These are phyloP conservation scores for Gossypium bickii DNA, from an alignment of 345 rosid species.

Conservation along the genomic window DNA sequence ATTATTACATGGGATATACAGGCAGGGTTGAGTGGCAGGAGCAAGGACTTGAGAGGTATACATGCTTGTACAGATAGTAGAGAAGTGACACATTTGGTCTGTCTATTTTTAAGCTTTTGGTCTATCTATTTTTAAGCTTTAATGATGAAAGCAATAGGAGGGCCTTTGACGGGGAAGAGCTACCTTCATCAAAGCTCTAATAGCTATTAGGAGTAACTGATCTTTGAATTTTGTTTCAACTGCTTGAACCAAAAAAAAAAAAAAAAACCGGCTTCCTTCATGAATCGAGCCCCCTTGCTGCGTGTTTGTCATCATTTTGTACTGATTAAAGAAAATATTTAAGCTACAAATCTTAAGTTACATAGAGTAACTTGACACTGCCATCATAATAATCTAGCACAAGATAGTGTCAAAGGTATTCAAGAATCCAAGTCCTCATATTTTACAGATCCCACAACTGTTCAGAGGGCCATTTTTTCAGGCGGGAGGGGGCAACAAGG, in stretches of 20 bases:
- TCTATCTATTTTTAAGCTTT: neutral
- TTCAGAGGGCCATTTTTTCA: neutral
- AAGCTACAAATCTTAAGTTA: neutral
- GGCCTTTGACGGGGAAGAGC: neutral
- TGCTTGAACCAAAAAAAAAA: neutral
- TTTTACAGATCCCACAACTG: neutral
- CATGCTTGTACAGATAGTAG: neutral
- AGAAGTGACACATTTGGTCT: neutral
- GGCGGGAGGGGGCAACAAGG: neutral
- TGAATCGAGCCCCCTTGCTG: neutral
- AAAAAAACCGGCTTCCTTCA: neutral
- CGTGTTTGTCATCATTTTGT: neutral
- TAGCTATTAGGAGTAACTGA: neutral
- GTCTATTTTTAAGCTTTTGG: neutral
- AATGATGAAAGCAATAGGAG: neutral
- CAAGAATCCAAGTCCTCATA: neutral
- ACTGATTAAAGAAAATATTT: neutral
- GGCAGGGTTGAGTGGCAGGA: neutral
- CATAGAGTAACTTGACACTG: neutral
- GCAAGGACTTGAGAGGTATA: neutral
- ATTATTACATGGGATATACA: neutral
- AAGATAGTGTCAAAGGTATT: neutral
- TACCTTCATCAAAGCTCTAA: neutral
- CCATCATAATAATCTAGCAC: slow-evolving; percentile 6
- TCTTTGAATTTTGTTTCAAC: neutral